Percentiles rank a stretch among this genome's conserved stretches.
phyloP scores from a whole-genome alignment of 257 asterid species.

The Solanum medicagineum region DNA sequence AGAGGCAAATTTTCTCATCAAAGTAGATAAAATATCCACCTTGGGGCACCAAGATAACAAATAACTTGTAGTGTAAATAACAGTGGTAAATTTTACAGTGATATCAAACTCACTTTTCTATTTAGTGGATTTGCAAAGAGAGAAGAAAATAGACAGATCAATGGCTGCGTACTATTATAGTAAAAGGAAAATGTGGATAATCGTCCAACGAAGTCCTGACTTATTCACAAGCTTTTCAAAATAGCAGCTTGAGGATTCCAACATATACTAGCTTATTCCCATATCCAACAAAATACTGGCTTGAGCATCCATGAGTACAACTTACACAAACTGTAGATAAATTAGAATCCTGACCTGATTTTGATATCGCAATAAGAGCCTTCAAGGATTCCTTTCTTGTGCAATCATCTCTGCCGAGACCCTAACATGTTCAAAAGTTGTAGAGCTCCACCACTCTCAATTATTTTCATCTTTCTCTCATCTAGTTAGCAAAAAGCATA shows the following conservation, averaged over 20 bases:
- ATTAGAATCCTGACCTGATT: slow-evolving; percentile 44
- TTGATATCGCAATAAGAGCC: slow-evolving; percentile 80
- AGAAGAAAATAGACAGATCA: not conserved
- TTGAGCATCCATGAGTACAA: not conserved
- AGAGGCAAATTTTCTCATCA: not conserved
- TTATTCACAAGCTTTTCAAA: not conserved
- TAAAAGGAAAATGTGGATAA: not conserved
- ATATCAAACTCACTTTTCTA: not conserved
- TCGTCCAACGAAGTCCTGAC: not conserved
- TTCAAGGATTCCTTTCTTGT: slow-evolving; percentile 75
- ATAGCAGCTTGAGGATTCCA: not conserved
- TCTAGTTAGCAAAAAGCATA: slow-evolving; percentile 23
- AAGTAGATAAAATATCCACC: not conserved
- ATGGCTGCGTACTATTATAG: not conserved
- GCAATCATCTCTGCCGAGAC: slow-evolving; percentile 67
- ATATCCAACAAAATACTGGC: not conserved
- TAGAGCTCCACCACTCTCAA: slow-evolving; percentile 49
- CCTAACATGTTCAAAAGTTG: slow-evolving; percentile 49
- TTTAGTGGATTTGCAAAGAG: not conserved
- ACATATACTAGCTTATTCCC: not conserved
- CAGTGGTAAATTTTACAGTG: not conserved
- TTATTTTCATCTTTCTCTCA: slow-evolving; percentile 73
- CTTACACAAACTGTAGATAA: not conserved
- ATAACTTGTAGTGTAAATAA: not conserved
- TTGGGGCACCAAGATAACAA: not conserved